Evolutionary conservation across 2,329 filamentous ascomycete species (phyloP).

Genomic region (Arthroderma sp.): DNA sequence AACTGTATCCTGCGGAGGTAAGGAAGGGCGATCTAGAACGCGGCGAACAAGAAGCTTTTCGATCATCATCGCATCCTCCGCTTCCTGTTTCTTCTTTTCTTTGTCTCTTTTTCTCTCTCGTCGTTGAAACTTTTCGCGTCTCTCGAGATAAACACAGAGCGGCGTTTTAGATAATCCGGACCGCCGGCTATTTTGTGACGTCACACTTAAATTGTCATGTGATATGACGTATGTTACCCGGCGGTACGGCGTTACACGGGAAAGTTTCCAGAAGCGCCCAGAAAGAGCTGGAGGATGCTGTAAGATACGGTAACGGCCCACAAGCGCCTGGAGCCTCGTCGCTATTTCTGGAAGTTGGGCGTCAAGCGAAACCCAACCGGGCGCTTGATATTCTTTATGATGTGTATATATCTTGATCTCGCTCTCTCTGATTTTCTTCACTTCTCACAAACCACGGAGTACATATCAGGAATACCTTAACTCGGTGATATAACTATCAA

Average conservation of each 20-base stretch:
- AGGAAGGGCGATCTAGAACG: no score
- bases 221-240: conserved; percentile 5
- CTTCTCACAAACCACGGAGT: not conserved
- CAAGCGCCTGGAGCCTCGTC: not conserved
- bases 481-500: no score
- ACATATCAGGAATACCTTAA: no score
- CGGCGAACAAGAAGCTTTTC: no score
- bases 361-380: not conserved
- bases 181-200: no score
- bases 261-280: conserved; percentile 3
- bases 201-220: not conserved
- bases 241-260: not conserved
- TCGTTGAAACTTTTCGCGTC: no score
- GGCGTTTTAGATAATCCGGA: no score
- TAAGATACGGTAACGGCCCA: not conserved
- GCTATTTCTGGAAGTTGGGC: not conserved
- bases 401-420: not conserved
- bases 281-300: not conserved
- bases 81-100: no score
- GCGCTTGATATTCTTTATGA: not conserved
- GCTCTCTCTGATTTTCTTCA: not conserved
- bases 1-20: no score
- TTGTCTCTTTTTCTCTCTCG: no score
- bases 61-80: no score
- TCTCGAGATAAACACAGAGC: no score